phyloP scores from a whole-genome alignment of 1,139 yeast genomes.

The Debaryomyces nepalensis region DNA sequence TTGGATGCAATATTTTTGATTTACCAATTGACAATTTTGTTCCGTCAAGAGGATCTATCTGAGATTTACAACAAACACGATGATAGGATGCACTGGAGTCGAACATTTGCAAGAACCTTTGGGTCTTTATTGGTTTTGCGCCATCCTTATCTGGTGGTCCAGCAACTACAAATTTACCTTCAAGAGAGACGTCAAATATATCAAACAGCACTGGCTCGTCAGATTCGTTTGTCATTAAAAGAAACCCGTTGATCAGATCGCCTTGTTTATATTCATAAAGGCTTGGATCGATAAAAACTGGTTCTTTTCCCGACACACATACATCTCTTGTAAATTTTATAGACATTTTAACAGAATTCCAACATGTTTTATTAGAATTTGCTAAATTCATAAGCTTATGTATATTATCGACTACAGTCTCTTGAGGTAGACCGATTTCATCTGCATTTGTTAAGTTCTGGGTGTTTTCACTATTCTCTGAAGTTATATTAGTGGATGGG shows the following conservation, averaged over 20 bases:
- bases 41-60: conserved; percentile 36
- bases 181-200: conserved; percentile 48
- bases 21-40: conserved; percentile 30
- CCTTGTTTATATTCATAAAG: conserved; percentile 46
- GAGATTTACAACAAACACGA: conserved; percentile 22
- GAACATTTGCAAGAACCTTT: conserved; percentile 46
- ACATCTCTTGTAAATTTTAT: conserved; percentile 44
- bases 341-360: conserved; percentile 34
- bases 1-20: conserved; percentile 32
- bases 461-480: conserved; percentile 9
- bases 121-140: conserved; percentile 22
- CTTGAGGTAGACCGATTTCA: conserved; percentile 44
- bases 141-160: conserved; percentile 16
- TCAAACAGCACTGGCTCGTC: conserved; percentile 38
- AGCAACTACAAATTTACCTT: conserved; percentile 35
- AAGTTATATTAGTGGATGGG: not conserved
- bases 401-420: conserved; percentile 45
- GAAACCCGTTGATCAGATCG: conserved; percentile 45
- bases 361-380: conserved; percentile 28
- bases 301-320: conserved; percentile 33
- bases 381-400: conserved; percentile 41
- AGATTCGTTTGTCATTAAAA: conserved; percentile 34
- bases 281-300: conserved; percentile 39
- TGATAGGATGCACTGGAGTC: conserved; percentile 49
- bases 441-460: conserved; percentile 32